Percentiles rank a stretch among this genome's conserved stretches.
These are phyloP conservation scores for Medicago truncatula DNA, from an alignment of 306 rosid species.

Conservation along the genomic window MtrunA17r5.0-ANR NC_053045.1:49641001-49641500, in stretches of 20 bases:
- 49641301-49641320: slow-evolving; percentile 30
- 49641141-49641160: slow-evolving; percentile 11
- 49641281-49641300: slow-evolving; percentile 32
- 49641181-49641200: slow-evolving; percentile 22
- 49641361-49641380: slow-evolving; percentile 59
- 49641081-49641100: neutral
- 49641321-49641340: slow-evolving; percentile 18
- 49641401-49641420: slow-evolving; percentile 71
- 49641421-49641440: slow-evolving; percentile 57
- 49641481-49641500: slow-evolving; percentile 26
- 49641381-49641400: slow-evolving; percentile 90
- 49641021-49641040: too few species aligned
- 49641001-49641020: too few species aligned
- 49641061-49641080: neutral
- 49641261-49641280: slow-evolving; percentile 21
- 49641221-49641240: slow-evolving; percentile 11
- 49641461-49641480: slow-evolving; percentile 19
- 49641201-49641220: slow-evolving; percentile 23
- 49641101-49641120: too few species aligned
- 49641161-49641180: slow-evolving; percentile 9
- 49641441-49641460: neutral
- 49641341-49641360: slow-evolving; percentile 75
- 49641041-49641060: too few species aligned
- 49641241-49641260: slow-evolving; percentile 6
- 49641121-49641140: neutral